Percentiles rank a stretch among this genome's conserved stretches.
phyloP scores from a whole-genome alignment of 2,329 filamentous ascomycete genomes.

The Alternaria novae-zelandiae region DNA sequence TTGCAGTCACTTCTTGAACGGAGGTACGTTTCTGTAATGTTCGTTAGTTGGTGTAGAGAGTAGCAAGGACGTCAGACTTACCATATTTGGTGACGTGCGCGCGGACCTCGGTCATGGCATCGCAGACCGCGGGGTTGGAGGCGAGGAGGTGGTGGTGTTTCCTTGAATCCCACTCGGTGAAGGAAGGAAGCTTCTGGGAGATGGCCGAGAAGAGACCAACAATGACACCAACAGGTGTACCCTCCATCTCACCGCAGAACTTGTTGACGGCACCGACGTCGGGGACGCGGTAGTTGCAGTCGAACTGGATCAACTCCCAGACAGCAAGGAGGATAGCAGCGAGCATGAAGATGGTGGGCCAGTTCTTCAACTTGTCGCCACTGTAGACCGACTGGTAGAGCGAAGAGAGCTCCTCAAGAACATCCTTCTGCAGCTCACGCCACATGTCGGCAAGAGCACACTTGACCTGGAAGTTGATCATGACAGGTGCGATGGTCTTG shows the following conservation, averaged over 20 bases:
- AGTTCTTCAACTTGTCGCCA: conserved; percentile 96
- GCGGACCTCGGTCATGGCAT: conserved; percentile 94
- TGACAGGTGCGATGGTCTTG: conserved; percentile 90
- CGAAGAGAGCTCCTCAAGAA: conserved; percentile 88
- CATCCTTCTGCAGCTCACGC: conserved; percentile 95
- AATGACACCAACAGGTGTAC: conserved; percentile 92
- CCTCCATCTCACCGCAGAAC: conserved; percentile 97
- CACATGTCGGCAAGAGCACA: conserved; percentile 97
- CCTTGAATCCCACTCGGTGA: conserved; percentile 91
- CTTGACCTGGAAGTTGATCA: conserved; percentile 99
- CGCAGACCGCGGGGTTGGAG: conserved; percentile 90
- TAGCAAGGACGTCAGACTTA: conserved; percentile 57
- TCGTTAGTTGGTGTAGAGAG: conserved; percentile 50
- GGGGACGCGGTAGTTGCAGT: conserved; percentile 93
- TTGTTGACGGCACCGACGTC: conserved; percentile 85
- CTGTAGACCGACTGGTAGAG: conserved; percentile 98
- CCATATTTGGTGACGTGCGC: conserved; percentile 92
- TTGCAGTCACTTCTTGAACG: conserved; percentile 78
- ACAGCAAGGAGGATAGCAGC: conserved; percentile 91
- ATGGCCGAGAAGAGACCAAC: conserved; percentile 97
- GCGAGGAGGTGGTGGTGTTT: conserved; percentile 90
- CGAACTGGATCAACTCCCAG: conserved; percentile 99
- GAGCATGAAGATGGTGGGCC: conserved; percentile 98
- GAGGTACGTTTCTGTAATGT: conserved; percentile 78
- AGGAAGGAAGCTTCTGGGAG: conserved; percentile 90